These are phyloP conservation scores for Xylariomycetidae sp. DNA, from an alignment of 2,329 filamentous ascomycete species.

Conservation along the genomic window DNA sequence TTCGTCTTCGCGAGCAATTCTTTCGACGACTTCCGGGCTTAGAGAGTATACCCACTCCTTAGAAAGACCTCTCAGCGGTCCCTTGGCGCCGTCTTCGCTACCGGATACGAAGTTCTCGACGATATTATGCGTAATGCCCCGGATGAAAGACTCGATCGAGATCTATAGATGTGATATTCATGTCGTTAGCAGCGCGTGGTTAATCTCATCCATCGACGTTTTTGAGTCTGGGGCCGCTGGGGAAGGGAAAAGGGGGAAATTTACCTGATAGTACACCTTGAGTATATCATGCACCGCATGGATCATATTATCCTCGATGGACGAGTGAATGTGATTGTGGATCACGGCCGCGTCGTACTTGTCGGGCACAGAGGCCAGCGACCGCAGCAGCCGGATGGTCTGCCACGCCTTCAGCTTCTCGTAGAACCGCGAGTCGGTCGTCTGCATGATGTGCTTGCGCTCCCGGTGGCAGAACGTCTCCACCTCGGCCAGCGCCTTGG, in stretches of 20 bases:
- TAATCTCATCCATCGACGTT: background rate
- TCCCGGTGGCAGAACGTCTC: slow-evolving; percentile 8
- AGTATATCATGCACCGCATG: slow-evolving; percentile 32
- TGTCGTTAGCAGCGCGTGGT: background rate
- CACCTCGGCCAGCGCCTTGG: slow-evolving; percentile 2
- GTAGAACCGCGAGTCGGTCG: slow-evolving; percentile 18
- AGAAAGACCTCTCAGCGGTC: slow-evolving; percentile 17
- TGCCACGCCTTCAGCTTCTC: slow-evolving; percentile 13
- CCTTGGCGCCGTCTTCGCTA: slow-evolving; percentile 1
- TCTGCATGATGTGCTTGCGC: slow-evolving; percentile 14
- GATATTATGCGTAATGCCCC: slow-evolving; percentile 18
- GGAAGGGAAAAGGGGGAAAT: background rate
- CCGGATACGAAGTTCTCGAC: slow-evolving; percentile 19
- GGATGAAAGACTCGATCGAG: slow-evolving; percentile 23
- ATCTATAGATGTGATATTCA: slow-evolving; percentile 17
- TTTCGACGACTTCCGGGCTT: slow-evolving; percentile 13
- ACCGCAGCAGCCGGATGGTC: slow-evolving; percentile 15
- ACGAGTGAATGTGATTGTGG: slow-evolving; percentile 16
- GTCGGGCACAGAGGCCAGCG: slow-evolving; percentile 6
- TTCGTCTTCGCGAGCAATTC: slow-evolving; percentile 20
- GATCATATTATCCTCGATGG: slow-evolving; percentile 21
- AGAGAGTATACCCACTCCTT: slow-evolving; percentile 16
- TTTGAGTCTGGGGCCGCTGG: background rate
- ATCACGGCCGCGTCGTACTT: slow-evolving; percentile 3
- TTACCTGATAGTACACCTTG: slow-evolving; percentile 33